phyloP scores from a whole-genome alignment of 768 basidiomycete species.

The Naganishia randhawae region DNA sequence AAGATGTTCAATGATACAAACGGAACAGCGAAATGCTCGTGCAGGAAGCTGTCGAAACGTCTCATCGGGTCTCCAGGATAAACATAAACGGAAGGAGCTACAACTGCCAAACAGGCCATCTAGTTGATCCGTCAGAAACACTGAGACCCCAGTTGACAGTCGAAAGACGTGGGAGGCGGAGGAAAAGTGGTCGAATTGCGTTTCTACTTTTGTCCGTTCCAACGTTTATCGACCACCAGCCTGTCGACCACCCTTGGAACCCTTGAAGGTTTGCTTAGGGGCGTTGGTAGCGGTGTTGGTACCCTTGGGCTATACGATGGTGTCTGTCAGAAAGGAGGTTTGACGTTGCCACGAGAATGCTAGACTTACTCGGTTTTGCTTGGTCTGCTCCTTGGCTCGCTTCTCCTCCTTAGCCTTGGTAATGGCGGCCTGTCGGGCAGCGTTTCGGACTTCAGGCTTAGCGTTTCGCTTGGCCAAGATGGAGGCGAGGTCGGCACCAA shows the following conservation, averaged over 20 bases:
- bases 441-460: constrained; percentile 74
- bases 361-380: constrained; percentile 47
- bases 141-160: background rate
- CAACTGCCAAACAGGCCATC: constrained; percentile 17
- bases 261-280: constrained; percentile 24
- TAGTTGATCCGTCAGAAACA: constrained; percentile 7
- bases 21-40: no score
- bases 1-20: no score
- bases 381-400: constrained; percentile 92
- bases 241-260: constrained; percentile 19
- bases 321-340: background rate
- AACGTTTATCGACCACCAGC: constrained; percentile 19
- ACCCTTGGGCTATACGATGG: constrained; percentile 5
- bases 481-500: constrained; percentile 86
- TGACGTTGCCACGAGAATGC: background rate
- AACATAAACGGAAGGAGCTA: constrained; percentile 3
- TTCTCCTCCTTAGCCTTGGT: constrained; percentile 92
- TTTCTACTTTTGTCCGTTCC: constrained; percentile 3
- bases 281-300: constrained; percentile 11
- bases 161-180: background rate
- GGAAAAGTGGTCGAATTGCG: background rate
- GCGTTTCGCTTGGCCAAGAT: constrained; percentile 92
- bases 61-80: constrained; percentile 13
- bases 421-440: constrained; percentile 79
- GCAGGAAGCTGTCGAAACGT: constrained; percentile 11